Evolutionary conservation across 768 basidiomycete species (phyloP), one percentile per base, ranked within the genome.

Genomic region (Sporobolomyces phaffii): DNA sequence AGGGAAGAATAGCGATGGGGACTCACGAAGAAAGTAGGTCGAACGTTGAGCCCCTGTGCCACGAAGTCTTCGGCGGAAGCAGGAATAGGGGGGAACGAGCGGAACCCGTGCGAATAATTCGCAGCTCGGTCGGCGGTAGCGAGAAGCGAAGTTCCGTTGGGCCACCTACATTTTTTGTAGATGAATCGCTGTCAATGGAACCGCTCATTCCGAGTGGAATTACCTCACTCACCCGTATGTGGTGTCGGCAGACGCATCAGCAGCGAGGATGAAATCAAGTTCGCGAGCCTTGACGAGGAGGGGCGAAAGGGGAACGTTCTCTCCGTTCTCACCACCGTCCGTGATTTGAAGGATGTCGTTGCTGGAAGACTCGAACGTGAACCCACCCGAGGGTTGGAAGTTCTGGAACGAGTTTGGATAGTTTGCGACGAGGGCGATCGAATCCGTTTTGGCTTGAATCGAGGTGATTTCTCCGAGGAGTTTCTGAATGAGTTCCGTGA

Each of bases 1-100:
- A n/a, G n/a, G n/a, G n/a, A n/a, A n/a, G n/a, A n/a, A n/a, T n/a
- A 45, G 20, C 6, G 29, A 28, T 49, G 24, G 5, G 20, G 2
- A 43, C 89, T 56, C 5, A 56, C 90, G 78, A 89, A 90, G 79
- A 91, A 89, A 0, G 87, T 87, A 3, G 88, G 84, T 31, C 86
- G 83, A 49, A 78, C 78, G 73, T 85, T 88, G 1, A 88, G 81
- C 40, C 87, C 86, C 7, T 82, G 82, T 2, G 78, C 75, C 40
- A 86, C 74, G 76, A 87, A 89, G 17, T 80, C 80, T 5, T 80
- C 80, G 0, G 80, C 72, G 13, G 79, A 49, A 1, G 48, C 28
- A 15, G 71, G 31, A 74, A 78, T 57, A 0, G 59, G 64, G 11
- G 69, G 69, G 64, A 73, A 73, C 2, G 8, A 11, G 14, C 63